Evolutionary conservation across 2,329 filamentous ascomycete genomes (phyloP), one percentile per base, ranked within the genome.

Genomic region (Elsinoe australis): DNA sequence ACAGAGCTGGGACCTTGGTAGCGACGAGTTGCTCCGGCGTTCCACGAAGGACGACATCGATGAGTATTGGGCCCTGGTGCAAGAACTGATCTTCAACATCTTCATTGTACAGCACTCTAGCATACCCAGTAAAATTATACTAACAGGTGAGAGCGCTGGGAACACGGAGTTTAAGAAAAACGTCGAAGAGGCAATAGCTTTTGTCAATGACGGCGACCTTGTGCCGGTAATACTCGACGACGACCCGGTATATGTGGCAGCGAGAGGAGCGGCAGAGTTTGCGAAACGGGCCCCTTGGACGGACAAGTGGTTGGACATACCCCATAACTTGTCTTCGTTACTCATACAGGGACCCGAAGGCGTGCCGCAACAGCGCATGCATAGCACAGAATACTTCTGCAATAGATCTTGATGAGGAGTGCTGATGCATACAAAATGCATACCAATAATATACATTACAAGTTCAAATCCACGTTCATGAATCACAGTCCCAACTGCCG

Each of bases 181-280:
- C 14, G 36, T 41, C 6, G 15, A 26, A 12, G 36, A 41, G 10
- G 36, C 36, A 2, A 3, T 41, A 14, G 36, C 26, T 9, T 41
- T 28, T 17, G 36, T 41, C 12, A 10, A 2, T 15, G 36, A 41
- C 18, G 36, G 18, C 6, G 18, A 21, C 4, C 8, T 12, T 9
- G 28, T 41, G 10, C 36, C 36, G 36, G 21, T 14, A 9, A 14
- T 41, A 2, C 4, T 26, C 4, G 36, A 41, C 9, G 36, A 26
- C 6, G 36, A 41, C 8, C 36, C 36, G 36, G 2, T 41, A 14
- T 41, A 28, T 12, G 4, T 41, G 3, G 36, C 36, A 2, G 36
- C 36, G 10, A 41, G 28, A 8, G 36, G 36, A n/a, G 36, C 36
- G 9, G 36, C 36, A n/a, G 36, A 41, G 36, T 17, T 24, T 9